Conservation (phyloP, 768 basidiomycete species). For the Lactarius deliciosus region DNA sequence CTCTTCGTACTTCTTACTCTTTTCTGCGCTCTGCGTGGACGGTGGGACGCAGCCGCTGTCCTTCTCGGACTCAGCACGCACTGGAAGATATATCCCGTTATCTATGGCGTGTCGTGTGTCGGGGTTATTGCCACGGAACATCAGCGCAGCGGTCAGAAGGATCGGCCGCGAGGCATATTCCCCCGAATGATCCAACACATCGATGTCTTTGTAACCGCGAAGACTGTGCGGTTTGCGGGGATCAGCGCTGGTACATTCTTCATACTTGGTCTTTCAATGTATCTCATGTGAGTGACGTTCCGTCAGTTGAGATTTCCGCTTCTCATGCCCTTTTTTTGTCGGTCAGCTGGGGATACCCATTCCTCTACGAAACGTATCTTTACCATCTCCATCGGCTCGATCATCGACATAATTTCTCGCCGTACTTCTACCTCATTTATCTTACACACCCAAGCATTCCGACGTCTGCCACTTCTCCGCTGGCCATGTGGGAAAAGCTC, state of each 20-base stretch:
- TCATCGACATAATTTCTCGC: conserved; percentile 97
- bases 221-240: conserved; percentile 62
- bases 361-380: conserved; percentile 87
- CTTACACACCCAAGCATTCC: conserved; percentile 63
- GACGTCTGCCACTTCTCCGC: conserved; percentile 23
- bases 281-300: conserved; percentile 59
- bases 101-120: conserved; percentile 82
- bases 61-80: conserved; percentile 82
- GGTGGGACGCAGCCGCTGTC: conserved; percentile 67
- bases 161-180: conserved; percentile 8
- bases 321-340: conserved; percentile 16
- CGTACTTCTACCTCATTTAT: conserved; percentile 95
- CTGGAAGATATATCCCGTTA: conserved; percentile 96
- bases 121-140: conserved; percentile 44
- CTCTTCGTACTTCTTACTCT: conserved; percentile 74
- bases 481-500: conserved; percentile 43
- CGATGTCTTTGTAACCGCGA: conserved; percentile 46
- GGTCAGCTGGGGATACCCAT: conserved; percentile 89
- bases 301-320: not conserved
- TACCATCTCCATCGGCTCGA: conserved; percentile 91
- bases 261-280: conserved; percentile 60
- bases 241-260: conserved; percentile 71
- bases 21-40: conserved; percentile 53
- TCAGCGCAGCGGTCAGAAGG: not conserved
- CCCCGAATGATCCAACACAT: conserved; percentile 25